Percentiles rank a stretch among this genome's conserved stretches.
These are phyloP conservation scores for Mycena alexandri DNA, from an alignment of 768 basidiomycete genomes.

Conservation along the genomic window DNA sequence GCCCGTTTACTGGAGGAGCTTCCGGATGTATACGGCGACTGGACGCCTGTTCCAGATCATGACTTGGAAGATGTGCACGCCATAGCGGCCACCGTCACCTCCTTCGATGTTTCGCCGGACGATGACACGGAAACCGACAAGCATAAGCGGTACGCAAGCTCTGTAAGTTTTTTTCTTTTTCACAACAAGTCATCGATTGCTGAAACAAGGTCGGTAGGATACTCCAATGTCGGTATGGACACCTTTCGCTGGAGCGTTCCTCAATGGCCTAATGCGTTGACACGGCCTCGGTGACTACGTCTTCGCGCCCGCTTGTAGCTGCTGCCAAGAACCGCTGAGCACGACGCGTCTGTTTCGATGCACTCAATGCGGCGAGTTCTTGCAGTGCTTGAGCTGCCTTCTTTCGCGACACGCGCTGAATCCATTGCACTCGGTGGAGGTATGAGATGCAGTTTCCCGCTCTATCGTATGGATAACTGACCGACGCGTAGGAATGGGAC, in stretches of 20 bases:
- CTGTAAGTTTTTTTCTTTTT: background rate
- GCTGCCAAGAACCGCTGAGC: background rate
- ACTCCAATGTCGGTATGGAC: background rate
- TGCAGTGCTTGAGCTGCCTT: constrained; percentile 12
- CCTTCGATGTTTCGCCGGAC: background rate
- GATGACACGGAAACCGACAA: background rate
- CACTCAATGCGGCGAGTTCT: constrained; percentile 12
- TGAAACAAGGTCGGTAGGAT: too few species aligned
- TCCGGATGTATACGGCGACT: background rate
- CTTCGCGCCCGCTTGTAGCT: background rate
- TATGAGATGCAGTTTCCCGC: background rate
- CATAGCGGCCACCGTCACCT: background rate
- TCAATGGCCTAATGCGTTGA: background rate
- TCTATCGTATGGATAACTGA: background rate
- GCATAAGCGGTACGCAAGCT: background rate
- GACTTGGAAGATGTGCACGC: background rate
- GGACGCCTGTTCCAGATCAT: background rate
- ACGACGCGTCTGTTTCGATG: constrained; percentile 13
- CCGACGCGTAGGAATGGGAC: constrained; percentile 17
- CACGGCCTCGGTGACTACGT: background rate
- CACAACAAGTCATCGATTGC: too few species aligned
- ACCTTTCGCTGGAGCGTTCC: background rate
- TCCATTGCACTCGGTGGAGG: constrained; percentile 13
- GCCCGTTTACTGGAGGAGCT: background rate
- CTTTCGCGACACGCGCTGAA: background rate